Base-by-base conservation (phyloP, 768 basidiomycete species). In the Boletus pseudopeckii region DNA sequence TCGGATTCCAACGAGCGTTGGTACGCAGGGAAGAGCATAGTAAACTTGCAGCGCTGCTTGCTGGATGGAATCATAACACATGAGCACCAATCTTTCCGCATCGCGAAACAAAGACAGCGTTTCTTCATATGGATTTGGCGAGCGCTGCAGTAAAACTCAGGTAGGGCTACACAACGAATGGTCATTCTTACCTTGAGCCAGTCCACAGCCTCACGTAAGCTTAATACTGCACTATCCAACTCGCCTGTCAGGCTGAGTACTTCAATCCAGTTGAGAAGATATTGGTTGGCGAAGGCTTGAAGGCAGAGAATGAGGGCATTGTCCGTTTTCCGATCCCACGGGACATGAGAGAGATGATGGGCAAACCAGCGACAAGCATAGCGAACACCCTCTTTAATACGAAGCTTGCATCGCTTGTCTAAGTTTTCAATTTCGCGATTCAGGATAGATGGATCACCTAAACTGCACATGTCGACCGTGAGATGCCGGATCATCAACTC, bases 311-410 rank as follows among this genome's bases (percentile, higher is more conserved):
- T 2, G 17, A 63, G 57, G 10, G 40, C 22, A 15, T 48, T 40
- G 20, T 63, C 46, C 34, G 28, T 39, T 22, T 1, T 44, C 17
- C 6, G 30, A 38, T 56, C 50, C 41, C 51, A 50, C 24, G 52
- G 53, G 15, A 63, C 50, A 7, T 46, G 45, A 14, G 57, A 55
- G 18, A 63, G 28, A 48, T 63, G 61, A 10, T 53, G 48, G n/a
- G 57, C 22, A 30, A 62, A 63, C 56, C 60, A 59, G 22, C 61
- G 61, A 26, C 61, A 63, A 38, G 61, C 60, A 30, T 63, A 63
- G 17, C 54, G 53, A 32, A 62, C 47, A 4, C 57, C 61, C 15
- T 54, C 57, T 37, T 54, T 54, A 4, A 63, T 54, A 22, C 30
- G 39, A n/a, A 42, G 24, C 33, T 53, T 59, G 54, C 61, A 49